A percentile compares a stretch with the other conserved stretches of the same genome.
phyloP scores from a whole-genome alignment of 441 rosid species.

The Erodium texanum region DNA sequence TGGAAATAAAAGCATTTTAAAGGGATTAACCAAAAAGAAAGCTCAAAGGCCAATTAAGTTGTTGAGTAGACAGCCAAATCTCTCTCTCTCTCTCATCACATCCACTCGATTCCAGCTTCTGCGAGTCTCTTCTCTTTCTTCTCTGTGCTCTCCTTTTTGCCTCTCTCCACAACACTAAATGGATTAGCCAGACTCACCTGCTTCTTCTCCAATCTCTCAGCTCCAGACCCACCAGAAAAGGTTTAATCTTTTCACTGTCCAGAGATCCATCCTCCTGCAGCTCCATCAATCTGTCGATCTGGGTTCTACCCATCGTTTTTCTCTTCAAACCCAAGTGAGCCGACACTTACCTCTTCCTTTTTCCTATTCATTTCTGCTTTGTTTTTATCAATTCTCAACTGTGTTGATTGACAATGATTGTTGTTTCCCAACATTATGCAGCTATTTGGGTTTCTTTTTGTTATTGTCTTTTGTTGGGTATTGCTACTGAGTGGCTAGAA shows the following conservation, averaged over 20 bases:
- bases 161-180: neutral
- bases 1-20: neutral
- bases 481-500: neutral
- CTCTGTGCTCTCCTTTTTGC: neutral
- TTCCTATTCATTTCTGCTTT: neutral
- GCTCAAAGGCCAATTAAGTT: neutral
- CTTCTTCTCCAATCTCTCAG: neutral
- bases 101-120: constrained; percentile 2
- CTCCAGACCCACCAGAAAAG: neutral
- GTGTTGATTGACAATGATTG: constrained; percentile 5
- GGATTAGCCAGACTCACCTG: constrained; percentile 1
- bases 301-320: neutral
- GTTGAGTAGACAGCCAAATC: neutral
- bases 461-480: neutral
- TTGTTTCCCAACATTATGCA: neutral
- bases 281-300: neutral
- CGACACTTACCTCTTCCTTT: neutral
- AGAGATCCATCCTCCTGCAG: neutral
- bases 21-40: neutral
- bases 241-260: neutral
- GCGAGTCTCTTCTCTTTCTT: neutral
- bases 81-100: constrained; percentile 1
- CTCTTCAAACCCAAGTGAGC: neutral
- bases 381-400: neutral
- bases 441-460: neutral